Base-by-base conservation (phyloP, 805 yeast genomes). In the Ogataea kodamae region DNA sequence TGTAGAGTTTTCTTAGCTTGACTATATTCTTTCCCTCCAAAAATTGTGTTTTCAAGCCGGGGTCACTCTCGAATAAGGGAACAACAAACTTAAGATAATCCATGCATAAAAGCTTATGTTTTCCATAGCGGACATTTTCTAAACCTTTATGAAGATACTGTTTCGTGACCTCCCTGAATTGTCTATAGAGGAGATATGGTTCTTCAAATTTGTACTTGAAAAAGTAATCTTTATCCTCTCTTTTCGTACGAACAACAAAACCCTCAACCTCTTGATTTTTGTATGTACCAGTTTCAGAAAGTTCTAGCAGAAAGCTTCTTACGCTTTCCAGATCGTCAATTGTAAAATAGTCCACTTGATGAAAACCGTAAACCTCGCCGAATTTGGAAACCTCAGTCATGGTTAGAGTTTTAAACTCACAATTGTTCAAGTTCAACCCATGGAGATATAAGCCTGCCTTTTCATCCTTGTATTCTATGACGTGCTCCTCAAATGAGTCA, bases 131-230 rank as follows among this genome's bases (percentile, higher is more conserved):
- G 36, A 74, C 61, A 16, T 61, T 64, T 5, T 69, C 59, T 3
- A 52, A 51, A 10, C 62, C 62, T 1, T 57, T 56, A 0, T 49
- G 37, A 7, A 83, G 67, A 40, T 73, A 72, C 26, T 63, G 64
- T 51, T 74, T 79, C 1, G 97, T 87, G 2, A 78, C 83, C 50
- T 92, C 97, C 45, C 99, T 71, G 74, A 94, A 77, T 48, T 83
- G 85, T 39, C 99, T 70, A 57, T 88, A 92, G 71, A 92, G 71
- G 27, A 88, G 62, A 54, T 92, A 92, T 0, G 98, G 98, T 60
- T 92, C 95, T 46, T 88, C 95, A 57, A 92, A 92, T 59, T 92
- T 92, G 64, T 67, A 92, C 61, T 92, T 92, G 74, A 88, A 92
- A 59, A 90, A 85, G 50, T 72, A 87, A 43, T 79, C 84, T 5